Conservation (phyloP, 805 yeast species). For the Teunomyces pallodes region DNA sequence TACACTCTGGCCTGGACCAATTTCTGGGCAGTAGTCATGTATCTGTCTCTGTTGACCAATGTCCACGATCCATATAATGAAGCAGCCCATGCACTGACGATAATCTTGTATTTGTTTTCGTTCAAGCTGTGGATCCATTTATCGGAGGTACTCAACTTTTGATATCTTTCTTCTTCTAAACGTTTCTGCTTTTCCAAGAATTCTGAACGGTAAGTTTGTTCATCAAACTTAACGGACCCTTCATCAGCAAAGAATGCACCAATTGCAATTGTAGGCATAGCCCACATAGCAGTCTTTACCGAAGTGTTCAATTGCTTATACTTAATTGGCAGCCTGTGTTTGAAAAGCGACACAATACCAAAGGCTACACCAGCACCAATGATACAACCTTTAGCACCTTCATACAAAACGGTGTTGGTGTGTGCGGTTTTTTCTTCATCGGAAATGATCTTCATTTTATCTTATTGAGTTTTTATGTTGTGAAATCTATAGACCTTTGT, state of each 20-base stretch:
- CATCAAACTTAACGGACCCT: conserved; percentile 44
- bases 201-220: conserved; percentile 29
- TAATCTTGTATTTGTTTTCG: conserved; percentile 36
- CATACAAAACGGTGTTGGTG: conserved; percentile 28
- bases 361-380: conserved; percentile 31
- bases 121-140: conserved; percentile 26
- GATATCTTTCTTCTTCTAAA: conserved; percentile 18
- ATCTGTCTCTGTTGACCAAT: conserved; percentile 23
- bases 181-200: conserved; percentile 22
- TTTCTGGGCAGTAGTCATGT: conserved; percentile 25
- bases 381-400: conserved; percentile 38
- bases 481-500: neutral
- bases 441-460: conserved; percentile 35
- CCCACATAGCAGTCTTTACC: conserved; percentile 34
- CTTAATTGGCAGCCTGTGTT: conserved; percentile 28
- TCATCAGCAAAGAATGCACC: conserved; percentile 44
- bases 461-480: neutral
- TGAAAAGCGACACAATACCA: conserved; percentile 31
- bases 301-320: conserved; percentile 34
- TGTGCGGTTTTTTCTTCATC: conserved; percentile 41
- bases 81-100: conserved; percentile 38
- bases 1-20: conserved; percentile 29
- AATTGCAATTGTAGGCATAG: conserved; percentile 38
- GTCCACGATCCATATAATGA: conserved; percentile 32
- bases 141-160: conserved; percentile 25